Evolutionary conservation across 768 basidiomycete genomes (phyloP).

Genomic region (Pleurotus platypus): DNA sequence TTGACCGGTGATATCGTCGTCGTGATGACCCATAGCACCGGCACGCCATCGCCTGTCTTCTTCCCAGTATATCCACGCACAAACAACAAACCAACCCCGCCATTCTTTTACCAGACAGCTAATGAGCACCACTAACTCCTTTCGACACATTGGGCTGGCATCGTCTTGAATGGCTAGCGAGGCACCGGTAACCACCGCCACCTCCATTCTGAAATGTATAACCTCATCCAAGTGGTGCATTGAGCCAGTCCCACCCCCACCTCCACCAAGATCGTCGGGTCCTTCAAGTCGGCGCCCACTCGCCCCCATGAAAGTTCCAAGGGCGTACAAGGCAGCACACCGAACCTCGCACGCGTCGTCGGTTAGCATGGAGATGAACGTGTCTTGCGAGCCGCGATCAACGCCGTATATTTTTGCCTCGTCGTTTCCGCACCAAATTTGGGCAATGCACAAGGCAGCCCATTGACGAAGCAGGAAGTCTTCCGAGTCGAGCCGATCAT

Average conservation of each 20-base stretch:
- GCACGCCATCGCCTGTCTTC: constrained; percentile 71
- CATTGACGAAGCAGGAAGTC: constrained; percentile 95
- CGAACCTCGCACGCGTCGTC: constrained; percentile 94
- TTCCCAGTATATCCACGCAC: constrained; percentile 96
- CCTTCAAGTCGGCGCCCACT: constrained; percentile 48
- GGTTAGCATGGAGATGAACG: constrained; percentile 70
- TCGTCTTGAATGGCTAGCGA: constrained; percentile 89
- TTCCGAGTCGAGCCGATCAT: constrained; percentile 77
- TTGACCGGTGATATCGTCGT: constrained; percentile 70
- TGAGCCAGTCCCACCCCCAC: constrained; percentile 84
- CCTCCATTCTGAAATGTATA: constrained; percentile 85
- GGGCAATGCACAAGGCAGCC: constrained; percentile 89
- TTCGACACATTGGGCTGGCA: constrained; percentile 93
- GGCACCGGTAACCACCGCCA: constrained; percentile 86
- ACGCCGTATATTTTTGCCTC: constrained; percentile 86
- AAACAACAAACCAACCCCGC: constrained; percentile 93
- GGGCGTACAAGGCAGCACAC: constrained; percentile 84
- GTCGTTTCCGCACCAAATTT: constrained; percentile 93
- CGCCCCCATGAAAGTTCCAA: constrained; percentile 92
- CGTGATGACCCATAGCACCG: constrained; percentile 34
- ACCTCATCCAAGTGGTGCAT: constrained; percentile 74
- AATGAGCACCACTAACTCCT: constrained; percentile 88
- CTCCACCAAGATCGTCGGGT: constrained; percentile 57
- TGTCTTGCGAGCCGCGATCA: constrained; percentile 75
- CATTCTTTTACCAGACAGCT: constrained; percentile 95